phyloP scores from a whole-genome alignment of 306 rosid species.

The Ormosia emarginata region DNA sequence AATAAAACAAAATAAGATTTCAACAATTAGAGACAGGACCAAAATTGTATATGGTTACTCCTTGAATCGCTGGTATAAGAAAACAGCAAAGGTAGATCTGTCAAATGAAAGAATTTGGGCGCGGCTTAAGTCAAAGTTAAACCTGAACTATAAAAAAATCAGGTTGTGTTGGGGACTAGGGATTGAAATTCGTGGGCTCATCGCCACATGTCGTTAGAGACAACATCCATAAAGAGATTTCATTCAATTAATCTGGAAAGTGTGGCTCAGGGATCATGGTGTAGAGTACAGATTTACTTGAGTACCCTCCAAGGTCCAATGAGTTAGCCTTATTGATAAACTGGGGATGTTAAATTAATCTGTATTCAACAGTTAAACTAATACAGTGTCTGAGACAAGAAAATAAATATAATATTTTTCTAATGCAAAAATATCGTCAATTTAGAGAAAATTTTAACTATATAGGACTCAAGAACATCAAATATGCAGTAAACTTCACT shows the following conservation, averaged over 20 bases:
- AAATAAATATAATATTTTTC: neutral
- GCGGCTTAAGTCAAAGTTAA: neutral
- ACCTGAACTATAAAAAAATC: neutral
- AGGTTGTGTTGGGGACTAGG: neutral
- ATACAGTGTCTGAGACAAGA: neutral
- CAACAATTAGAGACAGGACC: neutral
- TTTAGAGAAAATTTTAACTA: neutral
- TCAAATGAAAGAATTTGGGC: neutral
- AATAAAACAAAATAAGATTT: neutral
- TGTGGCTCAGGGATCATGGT: neutral
- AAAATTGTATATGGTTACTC: neutral
- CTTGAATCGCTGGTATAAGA: neutral
- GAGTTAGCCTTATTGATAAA: neutral
- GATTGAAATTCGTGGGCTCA: too few relatives aligned
- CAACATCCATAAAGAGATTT: neutral
- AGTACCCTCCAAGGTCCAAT: neutral
- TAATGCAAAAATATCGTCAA: neutral
- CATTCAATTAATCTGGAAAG: neutral
- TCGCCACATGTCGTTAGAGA: neutral
- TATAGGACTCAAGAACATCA: neutral
- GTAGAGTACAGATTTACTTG: neutral
- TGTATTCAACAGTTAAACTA: neutral
- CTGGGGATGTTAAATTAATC: neutral
- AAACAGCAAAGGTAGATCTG: neutral
- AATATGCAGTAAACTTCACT: conserved; percentile 12